Percentiles rank a stretch among this genome's conserved stretches.
These are phyloP conservation scores for Skeletonema costatum DNA, from an alignment of 108 stramenopile genomes.

Conservation along the genomic window DNA sequence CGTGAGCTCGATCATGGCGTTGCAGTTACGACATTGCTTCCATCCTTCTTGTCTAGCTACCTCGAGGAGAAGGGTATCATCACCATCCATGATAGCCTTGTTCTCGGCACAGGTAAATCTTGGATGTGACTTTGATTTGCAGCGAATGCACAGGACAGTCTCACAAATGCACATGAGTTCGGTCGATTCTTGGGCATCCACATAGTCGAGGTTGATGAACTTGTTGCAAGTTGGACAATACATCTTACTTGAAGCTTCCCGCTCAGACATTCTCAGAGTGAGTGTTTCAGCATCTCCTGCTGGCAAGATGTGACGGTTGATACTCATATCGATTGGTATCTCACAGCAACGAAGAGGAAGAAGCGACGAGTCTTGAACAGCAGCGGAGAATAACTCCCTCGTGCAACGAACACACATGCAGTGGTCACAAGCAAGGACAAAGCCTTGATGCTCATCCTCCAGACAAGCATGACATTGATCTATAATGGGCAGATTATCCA, in stretches of 20 bases:
- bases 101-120: conserved; percentile 42
- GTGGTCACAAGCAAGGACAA: conserved; percentile 45
- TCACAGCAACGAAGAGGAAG: conserved; percentile 61
- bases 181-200: conserved; percentile 17
- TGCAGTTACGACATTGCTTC: conserved; percentile 61
- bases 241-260: conserved; percentile 53
- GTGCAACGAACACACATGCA: conserved; percentile 43
- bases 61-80: conserved; percentile 30
- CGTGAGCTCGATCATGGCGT: conserved; percentile 48
- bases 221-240: conserved; percentile 55
- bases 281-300: conserved; percentile 18
- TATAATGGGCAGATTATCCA: conserved; percentile 31
- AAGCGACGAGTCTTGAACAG: conserved; percentile 46
- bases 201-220: conserved; percentile 55
- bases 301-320: conserved; percentile 24
- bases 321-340: conserved; percentile 58
- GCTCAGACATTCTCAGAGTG: conserved; percentile 29
- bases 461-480: conserved; percentile 48
- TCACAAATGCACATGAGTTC: conserved; percentile 42
- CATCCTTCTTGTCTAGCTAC: conserved; percentile 46
- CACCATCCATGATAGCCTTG: conserved; percentile 6
- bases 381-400: conserved; percentile 36
- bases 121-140: conserved; percentile 52
- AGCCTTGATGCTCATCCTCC: conserved; percentile 38
- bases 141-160: conserved; percentile 39